Evolutionary conservation across 179 eudicot genomes (phyloP), one percentile per base, ranked within the genome.

Genomic region (Silene noctiflora): DNA sequence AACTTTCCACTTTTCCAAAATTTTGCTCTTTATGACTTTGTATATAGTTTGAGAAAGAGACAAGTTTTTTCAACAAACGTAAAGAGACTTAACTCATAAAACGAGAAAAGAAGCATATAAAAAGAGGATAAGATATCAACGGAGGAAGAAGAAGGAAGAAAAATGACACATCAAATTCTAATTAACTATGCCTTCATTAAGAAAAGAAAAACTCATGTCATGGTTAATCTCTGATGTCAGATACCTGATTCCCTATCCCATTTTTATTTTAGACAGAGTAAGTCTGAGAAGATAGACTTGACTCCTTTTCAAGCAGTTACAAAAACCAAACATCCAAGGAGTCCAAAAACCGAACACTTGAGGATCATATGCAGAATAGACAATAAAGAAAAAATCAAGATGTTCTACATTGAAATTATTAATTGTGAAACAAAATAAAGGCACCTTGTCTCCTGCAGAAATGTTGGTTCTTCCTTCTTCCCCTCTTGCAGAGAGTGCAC

Each of bases 401-500:
- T 16, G 10, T 55, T 56, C 25, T 51, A 60, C 61, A 42, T 63
- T 19, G 22, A 46, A 20, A 13, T 21, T 35, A 17, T 12, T 42
- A 4, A 53, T 17, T n/a, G 4, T 33, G 0, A 29, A 75, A 51
- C 58, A 48, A 33, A 56, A 1, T 39, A 67, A 67, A 71, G 5
- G 60, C 84, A 95, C 99, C 96, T 93, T 93, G 73, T 95, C 98
- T 53, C 89, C 95, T 19, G 90, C 83, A 71, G 93, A 84, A 21
- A 84, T 79, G 73, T 88, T 95, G 62, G 89, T 84, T 81, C 95
- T 86, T 74, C 98, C 99, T 86, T 95, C 99, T 71, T 94, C 92
- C 78, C 91, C 99, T 86, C 99, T 86, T 73, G 93, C 92, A 77
- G 97, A 91, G 81, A 95, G 98, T 79, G 99, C 96, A 77, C 92